Percentiles rank a stretch among this genome's conserved stretches.
These are phyloP conservation scores for Fulvia fulva DNA, from an alignment of 2,329 filamentous ascomycete species.

Conservation along the genomic window DNA sequence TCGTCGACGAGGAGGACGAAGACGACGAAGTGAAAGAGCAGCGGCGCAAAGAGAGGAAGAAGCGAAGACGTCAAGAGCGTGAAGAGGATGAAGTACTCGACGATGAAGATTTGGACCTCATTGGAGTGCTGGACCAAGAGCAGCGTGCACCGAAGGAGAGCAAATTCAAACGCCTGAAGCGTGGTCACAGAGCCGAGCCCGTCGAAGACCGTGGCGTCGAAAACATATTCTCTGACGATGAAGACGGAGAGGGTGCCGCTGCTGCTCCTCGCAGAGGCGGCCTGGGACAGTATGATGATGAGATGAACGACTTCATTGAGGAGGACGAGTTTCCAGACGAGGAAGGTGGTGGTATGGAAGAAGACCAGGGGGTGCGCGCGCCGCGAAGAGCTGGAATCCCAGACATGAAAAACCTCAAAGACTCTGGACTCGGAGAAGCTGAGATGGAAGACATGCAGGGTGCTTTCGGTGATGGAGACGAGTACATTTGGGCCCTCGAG, in stretches of 20 bases:
- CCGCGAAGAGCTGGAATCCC: constrained; percentile 67
- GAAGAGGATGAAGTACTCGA: constrained; percentile 82
- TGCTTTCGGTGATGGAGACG: constrained; percentile 91
- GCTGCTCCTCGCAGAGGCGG: constrained; percentile 34
- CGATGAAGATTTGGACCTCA: constrained; percentile 92
- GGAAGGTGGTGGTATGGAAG: constrained; percentile 68
- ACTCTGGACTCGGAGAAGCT: constrained; percentile 75
- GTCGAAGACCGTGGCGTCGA: constrained; percentile 69
- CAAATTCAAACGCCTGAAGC: constrained; percentile 95
- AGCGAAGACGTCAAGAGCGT: constrained; percentile 70
- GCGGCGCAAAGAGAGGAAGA: constrained; percentile 65
- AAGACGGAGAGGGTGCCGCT: constrained; percentile 53
- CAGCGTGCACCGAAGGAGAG: constrained; percentile 65
- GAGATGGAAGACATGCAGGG: constrained; percentile 93
- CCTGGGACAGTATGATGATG: constrained; percentile 60
- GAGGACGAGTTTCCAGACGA: constrained; percentile 90
- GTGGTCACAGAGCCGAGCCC: constrained; percentile 72
- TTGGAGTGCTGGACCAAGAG: constrained; percentile 74
- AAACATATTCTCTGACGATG: constrained; percentile 93
- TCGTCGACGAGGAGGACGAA: constrained; percentile 85
- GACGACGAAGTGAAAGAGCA: constrained; percentile 60
- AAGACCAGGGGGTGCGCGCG: constrained; percentile 84
- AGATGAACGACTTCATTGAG: constrained; percentile 92
- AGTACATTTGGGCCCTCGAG: constrained; percentile 92
- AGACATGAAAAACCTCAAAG: constrained; percentile 64